Percentiles rank a stretch among this genome's conserved stretches.
Conservation (phyloP, 2,329 filamentous ascomycete genomes). For the Penicillium sp. region DNA sequence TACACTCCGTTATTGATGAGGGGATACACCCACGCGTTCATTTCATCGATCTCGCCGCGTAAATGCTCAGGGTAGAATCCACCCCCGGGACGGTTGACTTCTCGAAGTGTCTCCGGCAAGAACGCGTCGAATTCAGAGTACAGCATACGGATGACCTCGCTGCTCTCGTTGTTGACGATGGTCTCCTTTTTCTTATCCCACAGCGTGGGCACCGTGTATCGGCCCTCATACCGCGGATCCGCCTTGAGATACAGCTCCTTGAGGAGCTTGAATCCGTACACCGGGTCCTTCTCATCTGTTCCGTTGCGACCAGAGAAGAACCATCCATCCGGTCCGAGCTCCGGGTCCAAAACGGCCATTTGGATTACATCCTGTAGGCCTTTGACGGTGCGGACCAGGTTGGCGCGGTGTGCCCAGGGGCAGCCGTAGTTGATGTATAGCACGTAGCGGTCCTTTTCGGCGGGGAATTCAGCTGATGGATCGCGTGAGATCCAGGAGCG, state of each 20-base stretch:
- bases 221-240: slow-evolving; percentile 67
- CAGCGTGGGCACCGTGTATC: slow-evolving; percentile 80
- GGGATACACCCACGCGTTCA: slow-evolving; percentile 76
- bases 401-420: slow-evolving; percentile 62
- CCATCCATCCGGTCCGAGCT: slow-evolving; percentile 62
- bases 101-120: slow-evolving; percentile 59
- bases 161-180: slow-evolving; percentile 86
- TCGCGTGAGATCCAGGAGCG: slow-evolving; percentile 58
- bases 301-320: slow-evolving; percentile 68
- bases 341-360: slow-evolving; percentile 46
- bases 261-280: slow-evolving; percentile 71
- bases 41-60: slow-evolving; percentile 66
- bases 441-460: slow-evolving; percentile 62
- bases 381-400: slow-evolving; percentile 53
- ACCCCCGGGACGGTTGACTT: slow-evolving; percentile 53
- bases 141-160: slow-evolving; percentile 84
- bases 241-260: slow-evolving; percentile 74
- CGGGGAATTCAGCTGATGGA: slow-evolving; percentile 55
- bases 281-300: slow-evolving; percentile 63
- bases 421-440: slow-evolving; percentile 64
- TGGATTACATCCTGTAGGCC: slow-evolving; percentile 54
- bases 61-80: slow-evolving; percentile 68
- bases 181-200: slow-evolving; percentile 74
- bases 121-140: slow-evolving; percentile 73
- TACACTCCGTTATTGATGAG: slow-evolving; percentile 59